Evolutionary conservation across 2,329 filamentous ascomycete species (phyloP).

Genomic region (Phoma sp.): DNA sequence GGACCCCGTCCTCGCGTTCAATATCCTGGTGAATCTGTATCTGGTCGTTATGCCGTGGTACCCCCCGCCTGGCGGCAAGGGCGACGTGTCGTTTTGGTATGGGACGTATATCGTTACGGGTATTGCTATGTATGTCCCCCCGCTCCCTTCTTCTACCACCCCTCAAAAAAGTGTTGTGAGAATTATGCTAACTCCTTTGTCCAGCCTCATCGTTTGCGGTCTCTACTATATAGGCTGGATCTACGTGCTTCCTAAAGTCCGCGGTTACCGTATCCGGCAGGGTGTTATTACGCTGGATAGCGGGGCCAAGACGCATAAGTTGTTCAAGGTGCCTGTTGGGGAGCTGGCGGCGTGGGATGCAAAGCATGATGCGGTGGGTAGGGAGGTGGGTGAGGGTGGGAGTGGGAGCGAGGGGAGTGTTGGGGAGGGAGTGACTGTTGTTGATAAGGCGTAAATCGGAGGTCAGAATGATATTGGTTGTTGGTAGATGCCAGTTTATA

Average conservation of each 20-base stretch:
- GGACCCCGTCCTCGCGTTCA: conserved; percentile 66
- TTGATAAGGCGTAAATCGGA: no score
- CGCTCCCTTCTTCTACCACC: no score
- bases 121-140: conserved; percentile 68
- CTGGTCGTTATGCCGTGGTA: conserved; percentile 75
- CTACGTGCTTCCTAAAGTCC: conserved; percentile 60
- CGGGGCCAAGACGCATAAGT: conserved; percentile 56
- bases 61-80: conserved; percentile 68
- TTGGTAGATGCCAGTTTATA: no score
- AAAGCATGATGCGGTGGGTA: conserved; percentile 61
- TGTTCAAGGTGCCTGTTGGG: conserved; percentile 62
- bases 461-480: no score
- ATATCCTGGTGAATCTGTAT: conserved; percentile 66
- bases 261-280: conserved; percentile 64
- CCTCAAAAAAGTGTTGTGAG: no score
- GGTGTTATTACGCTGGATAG: conserved; percentile 62
- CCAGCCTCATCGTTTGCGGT: conserved; percentile 60
- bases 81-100: conserved; percentile 76
- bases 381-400: no score
- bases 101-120: conserved; percentile 71
- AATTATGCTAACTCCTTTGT: no score
- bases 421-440: no score
- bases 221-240: conserved; percentile 69
- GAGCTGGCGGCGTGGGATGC: conserved; percentile 66
- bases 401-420: no score